Conservation (phyloP, 2,329 filamentous ascomycete species). For the Pestalotiopsis fici region DNA sequence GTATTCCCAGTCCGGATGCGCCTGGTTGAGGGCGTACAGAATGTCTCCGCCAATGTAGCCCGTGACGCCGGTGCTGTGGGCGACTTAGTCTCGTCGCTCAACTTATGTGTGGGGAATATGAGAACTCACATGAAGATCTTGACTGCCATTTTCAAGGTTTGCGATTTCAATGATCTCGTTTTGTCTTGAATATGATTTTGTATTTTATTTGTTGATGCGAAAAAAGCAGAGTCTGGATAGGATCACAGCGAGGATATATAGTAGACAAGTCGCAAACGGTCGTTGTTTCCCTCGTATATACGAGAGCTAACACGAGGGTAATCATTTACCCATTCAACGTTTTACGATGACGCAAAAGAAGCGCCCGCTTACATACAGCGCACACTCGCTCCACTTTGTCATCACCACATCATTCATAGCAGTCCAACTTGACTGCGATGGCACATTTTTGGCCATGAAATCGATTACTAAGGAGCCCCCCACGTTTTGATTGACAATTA, state of each 20-base stretch:
- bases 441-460: too few species aligned
- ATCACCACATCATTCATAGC: not conserved
- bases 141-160: not conserved
- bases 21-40: conserved; percentile 5
- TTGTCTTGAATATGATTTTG: not conserved
- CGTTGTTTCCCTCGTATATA: not conserved
- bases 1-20: conserved; percentile 12
- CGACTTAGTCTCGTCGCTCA: not conserved
- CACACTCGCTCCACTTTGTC: not conserved
- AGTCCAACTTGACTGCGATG: too few species aligned
- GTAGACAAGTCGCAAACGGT: not conserved
- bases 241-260: not conserved
- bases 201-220: not conserved
- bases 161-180: too few species aligned
- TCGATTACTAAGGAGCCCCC: too few species aligned
- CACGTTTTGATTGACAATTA: too few species aligned
- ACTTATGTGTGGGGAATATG: not conserved
- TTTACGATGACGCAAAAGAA: not conserved
- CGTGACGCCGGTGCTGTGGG: conserved; percentile 10
- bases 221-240: not conserved
- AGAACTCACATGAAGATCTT: not conserved
- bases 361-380: not conserved
- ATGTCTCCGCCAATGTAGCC: conserved; percentile 14
- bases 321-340: not conserved
- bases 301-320: not conserved